Conservation (phyloP, 148 eudicot species). For the Pharnaceum exiguum region DNA sequence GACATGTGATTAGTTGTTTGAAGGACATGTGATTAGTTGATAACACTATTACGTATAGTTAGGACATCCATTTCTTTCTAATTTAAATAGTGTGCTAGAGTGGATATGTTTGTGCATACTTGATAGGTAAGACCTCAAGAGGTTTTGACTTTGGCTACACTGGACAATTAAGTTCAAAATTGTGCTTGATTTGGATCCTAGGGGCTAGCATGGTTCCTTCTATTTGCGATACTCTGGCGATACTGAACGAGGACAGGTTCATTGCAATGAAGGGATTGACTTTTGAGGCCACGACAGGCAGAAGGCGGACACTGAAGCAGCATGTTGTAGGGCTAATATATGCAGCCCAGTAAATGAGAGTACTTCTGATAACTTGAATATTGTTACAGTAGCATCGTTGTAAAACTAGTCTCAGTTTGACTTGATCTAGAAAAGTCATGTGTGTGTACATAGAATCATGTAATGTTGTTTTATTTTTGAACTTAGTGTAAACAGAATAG, state of each 20-base stretch:
- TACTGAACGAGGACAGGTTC: constrained; percentile 82
- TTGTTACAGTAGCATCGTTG: constrained; percentile 56
- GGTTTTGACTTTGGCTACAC: too few relatives aligned
- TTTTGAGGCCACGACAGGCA: constrained; percentile 61
- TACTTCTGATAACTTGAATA: constrained; percentile 57
- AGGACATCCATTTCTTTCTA: too few relatives aligned
- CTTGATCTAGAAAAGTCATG: not conserved
- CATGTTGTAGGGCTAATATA: constrained; percentile 74
- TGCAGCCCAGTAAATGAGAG: constrained; percentile 70
- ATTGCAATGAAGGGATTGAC: constrained; percentile 79
- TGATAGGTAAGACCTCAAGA: too few relatives aligned
- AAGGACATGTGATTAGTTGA: too few relatives aligned
- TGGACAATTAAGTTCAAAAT: constrained; percentile 40
- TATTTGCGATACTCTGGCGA: constrained; percentile 83
- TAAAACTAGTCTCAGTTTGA: constrained; percentile 72
- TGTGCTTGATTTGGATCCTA: constrained; percentile 47
- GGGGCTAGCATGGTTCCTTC: constrained; percentile 52
- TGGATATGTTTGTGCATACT: too few relatives aligned
- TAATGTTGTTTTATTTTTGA: not conserved
- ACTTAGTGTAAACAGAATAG: too few relatives aligned
- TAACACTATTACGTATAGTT: too few relatives aligned
- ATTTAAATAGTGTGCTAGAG: too few relatives aligned
- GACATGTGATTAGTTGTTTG: too few relatives aligned
- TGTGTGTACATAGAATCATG: too few relatives aligned
- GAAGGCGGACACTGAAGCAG: constrained; percentile 54